phyloP scores from a whole-genome alignment of 495 filamentous ascomycete species.

The Entonaema liquescens region DNA sequence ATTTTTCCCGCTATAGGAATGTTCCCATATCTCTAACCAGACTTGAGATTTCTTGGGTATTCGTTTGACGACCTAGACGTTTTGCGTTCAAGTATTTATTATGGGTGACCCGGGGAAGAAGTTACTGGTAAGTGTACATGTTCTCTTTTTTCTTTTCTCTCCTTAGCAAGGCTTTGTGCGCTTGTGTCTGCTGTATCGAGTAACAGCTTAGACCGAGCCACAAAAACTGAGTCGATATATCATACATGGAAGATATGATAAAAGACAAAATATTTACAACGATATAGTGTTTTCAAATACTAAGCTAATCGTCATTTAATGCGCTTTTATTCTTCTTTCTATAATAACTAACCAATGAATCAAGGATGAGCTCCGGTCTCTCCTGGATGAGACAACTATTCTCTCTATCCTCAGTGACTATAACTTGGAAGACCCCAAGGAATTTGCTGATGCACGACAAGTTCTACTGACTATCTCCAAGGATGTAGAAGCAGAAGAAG shows the following conservation, averaged over 20 bases:
- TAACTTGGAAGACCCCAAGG: conserved; percentile 57
- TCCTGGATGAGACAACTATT: conserved; percentile 62
- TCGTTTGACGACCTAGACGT: background rate
- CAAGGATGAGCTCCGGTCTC: conserved; percentile 45
- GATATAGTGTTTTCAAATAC: background rate
- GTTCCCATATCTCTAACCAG: background rate
- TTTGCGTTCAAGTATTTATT: background rate
- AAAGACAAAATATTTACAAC: background rate
- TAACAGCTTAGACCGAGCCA: background rate
- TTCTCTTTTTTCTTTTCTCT: background rate
- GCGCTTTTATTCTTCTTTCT: background rate
- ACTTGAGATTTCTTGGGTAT: conserved; percentile 3
- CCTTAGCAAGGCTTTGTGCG: background rate
- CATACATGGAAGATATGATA: background rate
- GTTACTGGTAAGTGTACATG: conserved; percentile 32
- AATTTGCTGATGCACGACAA: conserved; percentile 61
- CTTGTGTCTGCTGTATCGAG: background rate
- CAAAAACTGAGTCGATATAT: background rate
- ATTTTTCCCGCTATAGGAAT: conserved; percentile 15
- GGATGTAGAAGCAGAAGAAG: conserved; percentile 69
- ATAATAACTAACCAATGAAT: conserved; percentile 10
- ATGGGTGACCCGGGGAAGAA: conserved; percentile 33
- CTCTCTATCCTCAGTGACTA: conserved; percentile 73
- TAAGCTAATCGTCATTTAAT: background rate
- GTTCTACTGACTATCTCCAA: conserved; percentile 67